Base-by-base conservation (phyloP, 1,139 yeast genomes). In the Pichia sorboxylosa region DNA sequence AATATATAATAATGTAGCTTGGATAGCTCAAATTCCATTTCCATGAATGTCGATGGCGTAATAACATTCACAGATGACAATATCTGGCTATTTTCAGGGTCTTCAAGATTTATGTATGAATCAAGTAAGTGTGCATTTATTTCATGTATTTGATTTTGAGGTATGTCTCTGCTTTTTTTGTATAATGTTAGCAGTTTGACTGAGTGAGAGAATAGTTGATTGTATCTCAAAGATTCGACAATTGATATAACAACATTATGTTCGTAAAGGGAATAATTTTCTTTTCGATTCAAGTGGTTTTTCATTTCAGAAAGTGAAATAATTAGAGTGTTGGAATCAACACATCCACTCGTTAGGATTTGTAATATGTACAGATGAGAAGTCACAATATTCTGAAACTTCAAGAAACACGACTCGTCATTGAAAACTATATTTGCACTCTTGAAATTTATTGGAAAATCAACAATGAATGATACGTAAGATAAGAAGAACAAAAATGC, bases 401-500 rank as follows among this genome's bases (percentile, higher is more conserved):
- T 13, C 11, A 13, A 17, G 14, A 44, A 37, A 6, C 13, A 15
- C 2, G 50, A 44, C 13, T 29, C 21, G 2, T 31, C 6, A 14
- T 38, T 42, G 18, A 49, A 38, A 8, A 28, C 29, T 10, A 47
- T 27, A 5, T 33, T 29, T 9, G 37, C 39, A 3, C 41, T 31
- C 17, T 42, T 44, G 25, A 51, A 38, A 8, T 46, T 43, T 3
- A 51, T 38, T 11, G 43, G 43, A 24, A 48, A 47, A 22, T 44
- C 44, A 6, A 47, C 35, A 8, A 38, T 29, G n/a, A 46, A 38
- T 4, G 53, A 41, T 1, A 50, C 31, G 4, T 44, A 40, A 1
- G 55, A 49, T 3, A 51, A 38, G 24, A 51, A 47, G 26, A 37
- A 48, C 4, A 49, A 33, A 28, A 52, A 50, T 10, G 51, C 29